Conservation (phyloP, 805 yeast species). For the Ascoidea rubescens region DNA sequence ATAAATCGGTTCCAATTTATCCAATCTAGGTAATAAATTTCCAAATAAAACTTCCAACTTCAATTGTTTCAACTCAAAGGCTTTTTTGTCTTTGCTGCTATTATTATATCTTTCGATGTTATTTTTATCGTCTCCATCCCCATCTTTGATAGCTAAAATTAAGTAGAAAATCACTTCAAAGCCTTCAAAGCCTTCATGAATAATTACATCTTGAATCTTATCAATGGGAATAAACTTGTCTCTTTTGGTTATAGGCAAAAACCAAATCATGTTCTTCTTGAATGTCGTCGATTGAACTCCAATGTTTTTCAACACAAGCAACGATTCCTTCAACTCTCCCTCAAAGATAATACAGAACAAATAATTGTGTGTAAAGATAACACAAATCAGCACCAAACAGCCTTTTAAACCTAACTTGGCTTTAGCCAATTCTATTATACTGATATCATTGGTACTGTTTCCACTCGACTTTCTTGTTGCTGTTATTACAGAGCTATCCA, state of each 20-base stretch:
- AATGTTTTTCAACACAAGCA: constrained; percentile 26
- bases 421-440: no score
- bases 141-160: constrained; percentile 26
- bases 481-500: no score
- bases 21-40: constrained; percentile 26
- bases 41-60: constrained; percentile 25
- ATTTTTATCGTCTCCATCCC: no score
- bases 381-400: background rate
- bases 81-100: background rate
- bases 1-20: constrained; percentile 25
- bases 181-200: constrained; percentile 37
- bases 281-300: constrained; percentile 25
- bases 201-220: constrained; percentile 31
- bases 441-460: no score
- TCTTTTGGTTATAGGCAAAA: constrained; percentile 1
- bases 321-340: constrained; percentile 20
- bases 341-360: constrained; percentile 4
- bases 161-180: constrained; percentile 34
- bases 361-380: background rate
- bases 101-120: no score
- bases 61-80: background rate
- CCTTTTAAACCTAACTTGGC: no score
- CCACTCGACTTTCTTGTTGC: background rate
- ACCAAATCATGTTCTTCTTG: constrained; percentile 14
- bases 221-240: constrained; percentile 27